Conservation (phyloP, 257 asterid genomes). For the Linderniella brevidens region DNA sequence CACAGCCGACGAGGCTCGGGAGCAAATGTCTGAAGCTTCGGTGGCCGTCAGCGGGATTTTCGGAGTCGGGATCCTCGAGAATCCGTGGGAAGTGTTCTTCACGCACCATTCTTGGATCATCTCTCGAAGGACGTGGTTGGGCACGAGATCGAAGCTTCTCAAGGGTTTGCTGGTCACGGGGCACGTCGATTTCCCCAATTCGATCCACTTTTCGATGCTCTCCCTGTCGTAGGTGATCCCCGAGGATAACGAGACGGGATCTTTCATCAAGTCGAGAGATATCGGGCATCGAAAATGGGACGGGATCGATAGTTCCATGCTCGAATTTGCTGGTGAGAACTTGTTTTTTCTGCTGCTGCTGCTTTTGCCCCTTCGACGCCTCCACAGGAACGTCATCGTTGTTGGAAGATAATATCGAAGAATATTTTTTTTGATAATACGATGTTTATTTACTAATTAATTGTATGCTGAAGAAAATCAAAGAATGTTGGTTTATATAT, state of each 20-base stretch:
- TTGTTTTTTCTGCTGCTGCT: background rate
- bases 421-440: too few species aligned
- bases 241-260: slow-evolving; percentile 46
- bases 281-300: slow-evolving; percentile 42
- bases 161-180: slow-evolving; percentile 45
- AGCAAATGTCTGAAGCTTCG: slow-evolving; percentile 28
- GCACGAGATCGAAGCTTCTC: slow-evolving; percentile 31
- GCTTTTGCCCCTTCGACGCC: slow-evolving; percentile 17
- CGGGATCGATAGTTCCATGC: slow-evolving; percentile 35
- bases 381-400: slow-evolving; percentile 30
- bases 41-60: slow-evolving; percentile 34
- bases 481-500: too few species aligned
- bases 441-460: too few species aligned
- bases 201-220: slow-evolving; percentile 55
- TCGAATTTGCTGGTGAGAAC: slow-evolving; percentile 1
- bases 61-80: slow-evolving; percentile 80
- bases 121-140: slow-evolving; percentile 54
- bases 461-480: too few species aligned
- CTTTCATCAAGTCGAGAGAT: slow-evolving; percentile 52
- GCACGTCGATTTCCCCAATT: slow-evolving; percentile 23
- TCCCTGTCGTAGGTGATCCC: slow-evolving; percentile 58
- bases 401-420: too few species aligned
- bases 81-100: slow-evolving; percentile 41
- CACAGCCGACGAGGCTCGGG: slow-evolving; percentile 19
- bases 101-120: slow-evolving; percentile 96